These are phyloP conservation scores for Malus hybrid DNA, from an alignment of 331 rosid genomes.

Conservation along the genomic window DNA sequence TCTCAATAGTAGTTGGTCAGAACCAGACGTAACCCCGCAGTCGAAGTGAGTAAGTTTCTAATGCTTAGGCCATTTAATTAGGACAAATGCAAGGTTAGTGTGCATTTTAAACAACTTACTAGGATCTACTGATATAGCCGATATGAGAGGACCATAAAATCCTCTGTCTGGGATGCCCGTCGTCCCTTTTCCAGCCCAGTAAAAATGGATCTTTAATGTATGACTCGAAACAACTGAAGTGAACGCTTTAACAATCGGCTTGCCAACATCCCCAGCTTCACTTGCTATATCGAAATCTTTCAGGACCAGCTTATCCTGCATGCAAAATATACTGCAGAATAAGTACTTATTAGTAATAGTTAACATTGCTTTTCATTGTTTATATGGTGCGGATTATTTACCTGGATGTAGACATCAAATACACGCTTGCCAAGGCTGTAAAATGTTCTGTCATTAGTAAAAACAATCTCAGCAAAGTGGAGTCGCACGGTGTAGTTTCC, in stretches of 20 bases:
- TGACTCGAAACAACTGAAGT: constrained; percentile 40
- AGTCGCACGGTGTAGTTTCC: constrained; percentile 73
- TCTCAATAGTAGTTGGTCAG: neutral
- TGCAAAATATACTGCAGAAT: constrained; percentile 14
- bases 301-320: constrained; percentile 61
- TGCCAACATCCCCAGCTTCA: constrained; percentile 72
- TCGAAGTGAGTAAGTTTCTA: neutral
- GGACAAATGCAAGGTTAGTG: neutral
- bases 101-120: constrained; percentile 48
- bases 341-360: constrained; percentile 17
- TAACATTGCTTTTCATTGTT: constrained; percentile 1
- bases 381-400: constrained; percentile 8
- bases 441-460: constrained; percentile 48
- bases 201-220: constrained; percentile 76
- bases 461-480: constrained; percentile 87
- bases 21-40: neutral
- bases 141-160: constrained; percentile 75
- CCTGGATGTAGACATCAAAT: constrained; percentile 87
- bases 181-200: constrained; percentile 97
- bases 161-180: constrained; percentile 89
- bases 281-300: constrained; percentile 71
- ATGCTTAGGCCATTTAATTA: neutral
- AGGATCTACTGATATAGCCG: constrained; percentile 81
- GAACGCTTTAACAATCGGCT: constrained; percentile 44
- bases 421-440: constrained; percentile 61